Evolutionary conservation across 805 yeast species (phyloP).

Genomic region (Pichia membranifaciens): DNA sequence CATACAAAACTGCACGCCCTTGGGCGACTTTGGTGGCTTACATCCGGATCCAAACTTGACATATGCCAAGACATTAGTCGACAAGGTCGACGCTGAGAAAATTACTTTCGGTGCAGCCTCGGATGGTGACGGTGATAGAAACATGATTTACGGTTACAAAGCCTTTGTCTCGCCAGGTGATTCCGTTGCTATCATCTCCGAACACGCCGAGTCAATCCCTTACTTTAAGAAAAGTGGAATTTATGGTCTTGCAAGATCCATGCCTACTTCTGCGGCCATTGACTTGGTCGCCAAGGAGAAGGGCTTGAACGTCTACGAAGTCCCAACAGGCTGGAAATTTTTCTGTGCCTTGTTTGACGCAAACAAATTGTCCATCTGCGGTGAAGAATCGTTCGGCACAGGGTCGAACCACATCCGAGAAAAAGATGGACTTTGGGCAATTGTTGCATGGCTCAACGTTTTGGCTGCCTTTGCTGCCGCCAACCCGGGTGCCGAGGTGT

Average conservation of each 20-base stretch:
- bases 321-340: constrained; percentile 99
- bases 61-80: constrained; percentile 83
- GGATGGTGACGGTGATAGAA: constrained; percentile 99
- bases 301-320: constrained; percentile 78
- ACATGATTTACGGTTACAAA: constrained; percentile 94
- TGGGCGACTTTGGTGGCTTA: constrained; percentile 92
- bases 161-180: constrained; percentile 98
- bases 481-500: constrained; percentile 43
- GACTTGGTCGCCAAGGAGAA: constrained; percentile 82
- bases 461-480: constrained; percentile 70
- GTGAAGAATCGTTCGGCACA: constrained; percentile 97
- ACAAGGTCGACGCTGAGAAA: constrained; percentile 70
- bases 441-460: constrained; percentile 94
- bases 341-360: constrained; percentile 95
- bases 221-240: constrained; percentile 83
- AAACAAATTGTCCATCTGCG: constrained; percentile 89
- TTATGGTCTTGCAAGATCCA: constrained; percentile 89
- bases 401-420: constrained; percentile 97
- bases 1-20: constrained; percentile 73
- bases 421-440: constrained; percentile 97
- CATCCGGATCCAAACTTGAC: constrained; percentile 98
- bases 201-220: constrained; percentile 85
- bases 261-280: constrained; percentile 95
- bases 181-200: constrained; percentile 95
- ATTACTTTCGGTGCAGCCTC: constrained; percentile 97